Evolutionary conservation across 225 moss, liverwort and hornwort species (phyloP), one percentile per base, ranked within the genome.

Genomic region (Anthoceros angustus): DNA sequence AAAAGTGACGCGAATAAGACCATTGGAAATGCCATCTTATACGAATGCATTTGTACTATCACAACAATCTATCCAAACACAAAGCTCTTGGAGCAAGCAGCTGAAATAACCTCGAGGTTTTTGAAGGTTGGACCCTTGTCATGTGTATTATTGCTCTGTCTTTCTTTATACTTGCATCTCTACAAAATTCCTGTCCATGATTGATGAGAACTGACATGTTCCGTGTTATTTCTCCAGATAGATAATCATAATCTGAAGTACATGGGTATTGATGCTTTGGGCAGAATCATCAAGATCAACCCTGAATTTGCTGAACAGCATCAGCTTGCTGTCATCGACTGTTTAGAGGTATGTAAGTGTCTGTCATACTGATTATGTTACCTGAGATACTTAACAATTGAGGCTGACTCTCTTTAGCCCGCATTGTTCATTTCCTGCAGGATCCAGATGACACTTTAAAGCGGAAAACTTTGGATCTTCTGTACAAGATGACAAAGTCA

Each of bases 401-500:
- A 15, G 5, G 41, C 25, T 20, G 64, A 15, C 7, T 64, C 16
- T 32, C 4, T 75, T 15, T 42, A 15, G 40, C 68, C 23, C 41
- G 39, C 5, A 12, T 61, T 24, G 9, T 9, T 65, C 49, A 20
- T 16, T 43, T 20, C 63, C 64, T 66, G 39, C 78, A 93, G 93
- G 98, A 98, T 72, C 87, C 92, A 80, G 98, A 98, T 75, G 98
- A 98, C 75, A 98, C 98, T 0, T 71, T 98, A 67, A 98, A 98
- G 79, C 79, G 98, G 49, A 98, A 98, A 80, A 98, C 98, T 3
- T 64, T 98, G 68, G 92, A 98, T 80, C 79, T 98, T 26, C 76
- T 98, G 80, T 98, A 92, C 73, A 92, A 92, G 76, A 98, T 98
- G 98, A 98, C 98, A 32, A 92, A 88, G 77, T 87, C 92, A 23